A percentile compares a stretch with the other conserved stretches of the same genome.
Evolutionary conservation across 306 rosid species (phyloP).

Genomic region (Argentina anserina): DNA sequence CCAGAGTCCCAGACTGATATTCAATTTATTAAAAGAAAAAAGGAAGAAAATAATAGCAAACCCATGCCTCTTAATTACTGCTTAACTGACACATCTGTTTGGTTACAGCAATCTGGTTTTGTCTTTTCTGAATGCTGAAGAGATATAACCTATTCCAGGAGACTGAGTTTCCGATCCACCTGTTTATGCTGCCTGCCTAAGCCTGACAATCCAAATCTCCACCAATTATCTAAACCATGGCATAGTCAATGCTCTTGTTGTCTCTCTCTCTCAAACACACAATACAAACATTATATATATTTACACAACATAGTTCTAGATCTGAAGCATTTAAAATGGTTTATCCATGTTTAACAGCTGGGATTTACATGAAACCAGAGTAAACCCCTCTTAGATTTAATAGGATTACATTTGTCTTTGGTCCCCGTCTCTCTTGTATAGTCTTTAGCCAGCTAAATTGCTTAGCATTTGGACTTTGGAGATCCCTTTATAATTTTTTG

Average conservation of each 20-base stretch:
- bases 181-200: background rate
- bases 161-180: background rate
- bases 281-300: background rate
- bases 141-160: background rate
- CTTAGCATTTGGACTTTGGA: conserved; percentile 30
- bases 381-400: conserved; percentile 25
- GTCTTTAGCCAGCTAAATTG: conserved; percentile 30
- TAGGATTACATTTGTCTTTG: conserved; percentile 20
- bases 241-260: conserved; percentile 5
- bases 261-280: conserved; percentile 1
- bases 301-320: conserved; percentile 1
- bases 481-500: conserved; percentile 18
- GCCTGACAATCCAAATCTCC: background rate
- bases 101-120: background rate
- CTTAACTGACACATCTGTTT: background rate
- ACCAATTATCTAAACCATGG: background rate
- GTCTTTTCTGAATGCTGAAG: background rate
- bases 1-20: background rate
- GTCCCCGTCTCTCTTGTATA: conserved; percentile 35
- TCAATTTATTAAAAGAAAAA: no score
- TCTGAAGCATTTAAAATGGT: conserved; percentile 13
- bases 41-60: no score
- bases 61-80: background rate
- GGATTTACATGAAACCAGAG: conserved; percentile 39
- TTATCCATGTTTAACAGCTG: conserved; percentile 30